phyloP scores from a whole-genome alignment of 345 rosid species.

The Combretum micranthum region DNA sequence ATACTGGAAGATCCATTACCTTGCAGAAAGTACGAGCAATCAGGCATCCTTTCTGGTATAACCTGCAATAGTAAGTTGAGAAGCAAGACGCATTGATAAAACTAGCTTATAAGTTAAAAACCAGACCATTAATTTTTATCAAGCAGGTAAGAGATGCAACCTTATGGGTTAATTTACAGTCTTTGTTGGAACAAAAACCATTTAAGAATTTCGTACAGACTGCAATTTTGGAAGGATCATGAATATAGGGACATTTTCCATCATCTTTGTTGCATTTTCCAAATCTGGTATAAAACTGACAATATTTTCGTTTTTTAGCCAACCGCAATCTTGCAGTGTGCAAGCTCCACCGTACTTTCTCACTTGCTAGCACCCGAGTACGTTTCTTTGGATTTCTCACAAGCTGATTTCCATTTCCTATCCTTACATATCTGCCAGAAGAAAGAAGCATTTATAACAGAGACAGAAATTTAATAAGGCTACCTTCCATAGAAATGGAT shows the following conservation, averaged over 20 bases:
- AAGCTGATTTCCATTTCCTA: constrained; percentile 93
- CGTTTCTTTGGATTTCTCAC: constrained; percentile 92
- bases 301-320: constrained; percentile 74
- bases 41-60: constrained; percentile 98
- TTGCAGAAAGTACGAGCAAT: constrained; percentile 89
- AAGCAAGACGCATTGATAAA: constrained; percentile 10
- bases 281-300: constrained; percentile 95
- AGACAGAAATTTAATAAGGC: background rate
- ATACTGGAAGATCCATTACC: constrained; percentile 27
- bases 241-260: constrained; percentile 89
- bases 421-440: constrained; percentile 77
- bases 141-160: constrained; percentile 27
- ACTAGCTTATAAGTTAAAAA: background rate
- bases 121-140: constrained; percentile 9
- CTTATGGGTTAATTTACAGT: constrained; percentile 96
- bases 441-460: background rate
- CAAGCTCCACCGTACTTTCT: constrained; percentile 95
- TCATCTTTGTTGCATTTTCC: constrained; percentile 94
- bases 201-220: constrained; percentile 92
- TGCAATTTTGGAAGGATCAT: constrained; percentile 84
- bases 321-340: constrained; percentile 79
- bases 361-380: constrained; percentile 83
- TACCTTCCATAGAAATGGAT: background rate
- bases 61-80: constrained; percentile 46
- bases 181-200: constrained; percentile 61